These are phyloP conservation scores for Curvularia spicifera DNA, from an alignment of 2,329 filamentous ascomycete species.

Conservation along the genomic window DNA sequence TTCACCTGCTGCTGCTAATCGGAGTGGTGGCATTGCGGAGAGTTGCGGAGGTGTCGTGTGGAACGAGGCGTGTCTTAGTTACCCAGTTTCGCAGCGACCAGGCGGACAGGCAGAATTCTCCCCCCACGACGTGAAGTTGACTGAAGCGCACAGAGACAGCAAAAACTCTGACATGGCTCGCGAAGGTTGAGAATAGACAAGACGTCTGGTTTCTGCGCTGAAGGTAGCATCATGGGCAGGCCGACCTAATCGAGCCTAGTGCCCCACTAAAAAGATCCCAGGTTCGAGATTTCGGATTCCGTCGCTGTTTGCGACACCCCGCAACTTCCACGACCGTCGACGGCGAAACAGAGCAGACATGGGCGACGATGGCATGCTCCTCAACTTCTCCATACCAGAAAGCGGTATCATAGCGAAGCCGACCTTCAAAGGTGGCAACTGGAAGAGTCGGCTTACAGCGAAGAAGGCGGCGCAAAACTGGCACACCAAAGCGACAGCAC, in stretches of 20 bases:
- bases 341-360: constrained; percentile 57
- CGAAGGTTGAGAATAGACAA: constrained; percentile 25
- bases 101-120: background rate
- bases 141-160: constrained; percentile 5
- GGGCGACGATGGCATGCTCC: constrained; percentile 92
- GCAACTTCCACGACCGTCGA: constrained; percentile 6
- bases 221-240: constrained; percentile 24
- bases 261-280: constrained; percentile 31
- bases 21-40: constrained; percentile 35
- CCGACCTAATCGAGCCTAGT: constrained; percentile 14
- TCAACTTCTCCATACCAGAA: constrained; percentile 86
- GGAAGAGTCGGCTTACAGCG: constrained; percentile 85
- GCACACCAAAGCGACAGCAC: constrained; percentile 52
- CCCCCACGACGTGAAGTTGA: constrained; percentile 13
- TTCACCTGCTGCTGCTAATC: constrained; percentile 29
- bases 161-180: constrained; percentile 25
- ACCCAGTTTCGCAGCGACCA: background rate
- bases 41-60: constrained; percentile 28
- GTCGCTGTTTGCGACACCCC: constrained; percentile 11
- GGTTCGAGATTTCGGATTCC: constrained; percentile 20
- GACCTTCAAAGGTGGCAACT: constrained; percentile 85
- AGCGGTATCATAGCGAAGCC: constrained; percentile 67
- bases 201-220: constrained; percentile 35
- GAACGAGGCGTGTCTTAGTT: constrained; percentile 15
- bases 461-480: constrained; percentile 69